Percentiles rank a stretch among this genome's conserved stretches.
phyloP scores from a whole-genome alignment of 306 rosid genomes.

The Parietaria judaica region DNA sequence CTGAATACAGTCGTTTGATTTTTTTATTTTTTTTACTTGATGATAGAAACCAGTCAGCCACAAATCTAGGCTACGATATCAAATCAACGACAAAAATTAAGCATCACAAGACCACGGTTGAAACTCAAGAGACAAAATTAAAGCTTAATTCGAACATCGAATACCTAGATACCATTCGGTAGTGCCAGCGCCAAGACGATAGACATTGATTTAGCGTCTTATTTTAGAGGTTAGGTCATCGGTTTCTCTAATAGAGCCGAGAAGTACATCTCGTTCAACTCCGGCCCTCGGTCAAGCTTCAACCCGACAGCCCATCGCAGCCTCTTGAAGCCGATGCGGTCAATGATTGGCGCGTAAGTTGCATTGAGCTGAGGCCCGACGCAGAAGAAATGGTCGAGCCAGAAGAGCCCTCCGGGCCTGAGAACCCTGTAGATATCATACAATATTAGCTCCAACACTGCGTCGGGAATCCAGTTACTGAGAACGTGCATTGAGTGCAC shows the following conservation, averaged over 20 bases:
- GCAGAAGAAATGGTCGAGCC: slow-evolving; percentile 50
- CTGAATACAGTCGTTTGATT: no score
- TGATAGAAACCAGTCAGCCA: no score
- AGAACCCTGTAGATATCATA: slow-evolving; percentile 43
- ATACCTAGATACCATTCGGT: no score
- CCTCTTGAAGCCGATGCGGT: slow-evolving; percentile 33
- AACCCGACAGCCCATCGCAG: slow-evolving; percentile 40
- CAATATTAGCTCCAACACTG: slow-evolving; percentile 34
- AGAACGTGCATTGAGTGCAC: slow-evolving; percentile 42
- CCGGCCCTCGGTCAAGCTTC: slow-evolving; percentile 21
- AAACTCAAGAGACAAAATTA: no score
- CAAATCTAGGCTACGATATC: no score
- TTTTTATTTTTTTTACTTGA: no score
- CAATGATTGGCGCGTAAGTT: slow-evolving; percentile 35
- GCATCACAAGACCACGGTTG: no score
- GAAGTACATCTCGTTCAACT: slow-evolving; percentile 32
- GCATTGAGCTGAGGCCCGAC: slow-evolving; percentile 29
- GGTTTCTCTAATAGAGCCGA: slow-evolving; percentile 49
- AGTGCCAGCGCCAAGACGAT: no score
- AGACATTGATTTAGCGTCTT: no score
- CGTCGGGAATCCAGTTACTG: slow-evolving; percentile 41
- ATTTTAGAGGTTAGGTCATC: slow-evolving; percentile 31
- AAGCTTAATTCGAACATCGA: no score
- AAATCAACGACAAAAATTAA: no score
- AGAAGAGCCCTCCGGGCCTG: slow-evolving; percentile 53